These are phyloP conservation scores for Paramyrothecium roridum DNA, from an alignment of 2,329 filamentous ascomycete species.

Conservation along the genomic window DNA sequence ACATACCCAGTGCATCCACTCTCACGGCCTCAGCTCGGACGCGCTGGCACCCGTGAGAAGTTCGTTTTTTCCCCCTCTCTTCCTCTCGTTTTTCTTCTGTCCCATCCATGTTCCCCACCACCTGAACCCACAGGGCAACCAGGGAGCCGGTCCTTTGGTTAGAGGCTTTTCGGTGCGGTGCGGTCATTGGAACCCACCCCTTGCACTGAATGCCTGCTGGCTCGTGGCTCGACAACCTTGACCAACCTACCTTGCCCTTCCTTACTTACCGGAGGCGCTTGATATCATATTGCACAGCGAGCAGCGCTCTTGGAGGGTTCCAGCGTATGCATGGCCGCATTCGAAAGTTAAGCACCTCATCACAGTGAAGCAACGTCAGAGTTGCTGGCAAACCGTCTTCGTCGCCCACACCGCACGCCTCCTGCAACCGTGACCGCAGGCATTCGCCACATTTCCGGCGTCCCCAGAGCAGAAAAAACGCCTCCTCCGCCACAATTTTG, in stretches of 20 bases:
- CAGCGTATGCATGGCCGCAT: background rate
- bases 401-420: too few species aligned
- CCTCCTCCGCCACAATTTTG: background rate
- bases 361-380: too few species aligned
- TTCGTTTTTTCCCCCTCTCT: background rate
- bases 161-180: background rate
- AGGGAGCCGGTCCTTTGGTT: background rate
- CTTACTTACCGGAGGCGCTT: too few species aligned
- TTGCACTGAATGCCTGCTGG: too few species aligned
- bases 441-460: background rate
- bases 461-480: background rate
- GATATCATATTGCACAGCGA: too few species aligned
- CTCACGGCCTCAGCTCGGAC: conserved; percentile 1
- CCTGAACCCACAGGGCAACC: background rate
- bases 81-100: background rate
- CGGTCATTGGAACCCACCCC: too few species aligned
- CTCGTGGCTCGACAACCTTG: too few species aligned
- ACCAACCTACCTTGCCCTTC: too few species aligned
- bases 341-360: background rate
- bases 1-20: background rate
- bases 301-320: background rate
- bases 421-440: too few species aligned
- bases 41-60: background rate
- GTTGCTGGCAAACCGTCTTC: too few species aligned
- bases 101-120: background rate